Conservation (phyloP, 495 filamentous ascomycete species). For the Neohortaea acidophila region DNA sequence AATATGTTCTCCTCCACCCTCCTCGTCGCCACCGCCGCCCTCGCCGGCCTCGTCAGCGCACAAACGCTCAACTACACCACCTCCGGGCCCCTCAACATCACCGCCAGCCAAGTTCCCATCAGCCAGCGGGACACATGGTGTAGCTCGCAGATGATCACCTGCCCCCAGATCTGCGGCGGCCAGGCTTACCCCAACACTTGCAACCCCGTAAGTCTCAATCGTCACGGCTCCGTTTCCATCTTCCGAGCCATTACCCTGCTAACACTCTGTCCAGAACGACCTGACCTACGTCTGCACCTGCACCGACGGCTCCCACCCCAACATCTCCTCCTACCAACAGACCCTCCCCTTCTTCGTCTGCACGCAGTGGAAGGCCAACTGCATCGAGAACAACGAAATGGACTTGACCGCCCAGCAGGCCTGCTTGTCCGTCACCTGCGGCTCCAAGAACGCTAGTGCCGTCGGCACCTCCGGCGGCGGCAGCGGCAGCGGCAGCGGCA, state of each 20-base stretch:
- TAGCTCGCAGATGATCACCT: slow-evolving; percentile 23
- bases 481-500: slow-evolving; percentile 8
- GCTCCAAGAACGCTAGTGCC: slow-evolving; percentile 33
- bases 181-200: slow-evolving; percentile 21
- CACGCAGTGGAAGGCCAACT: slow-evolving; percentile 34
- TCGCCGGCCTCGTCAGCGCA: slow-evolving; percentile 23
- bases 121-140: slow-evolving; percentile 21
- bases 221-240: neutral
- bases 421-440: slow-evolving; percentile 33
- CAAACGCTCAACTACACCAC: slow-evolving; percentile 22
- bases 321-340: slow-evolving; percentile 36
- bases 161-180: slow-evolving; percentile 27
- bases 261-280: slow-evolving; percentile 26
- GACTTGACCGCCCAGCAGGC: slow-evolving; percentile 31
- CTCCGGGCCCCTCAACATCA: slow-evolving; percentile 16
- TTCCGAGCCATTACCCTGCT: slow-evolving; percentile 1
- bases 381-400: slow-evolving; percentile 33
- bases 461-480: slow-evolving; percentile 18
- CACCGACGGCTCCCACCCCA: slow-evolving; percentile 35
- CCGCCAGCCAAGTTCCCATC: slow-evolving; percentile 12
- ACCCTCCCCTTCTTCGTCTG: slow-evolving; percentile 47
- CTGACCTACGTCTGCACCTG: slow-evolving; percentile 42
- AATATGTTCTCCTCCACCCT: slow-evolving; percentile 27
- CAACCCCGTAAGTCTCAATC: slow-evolving; percentile 21
- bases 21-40: slow-evolving; percentile 23